Percentiles rank a stretch among this genome's conserved stretches.
These are phyloP conservation scores for Leccinum obscurum DNA, from an alignment of 768 basidiomycete genomes.

Conservation along the genomic window DNA sequence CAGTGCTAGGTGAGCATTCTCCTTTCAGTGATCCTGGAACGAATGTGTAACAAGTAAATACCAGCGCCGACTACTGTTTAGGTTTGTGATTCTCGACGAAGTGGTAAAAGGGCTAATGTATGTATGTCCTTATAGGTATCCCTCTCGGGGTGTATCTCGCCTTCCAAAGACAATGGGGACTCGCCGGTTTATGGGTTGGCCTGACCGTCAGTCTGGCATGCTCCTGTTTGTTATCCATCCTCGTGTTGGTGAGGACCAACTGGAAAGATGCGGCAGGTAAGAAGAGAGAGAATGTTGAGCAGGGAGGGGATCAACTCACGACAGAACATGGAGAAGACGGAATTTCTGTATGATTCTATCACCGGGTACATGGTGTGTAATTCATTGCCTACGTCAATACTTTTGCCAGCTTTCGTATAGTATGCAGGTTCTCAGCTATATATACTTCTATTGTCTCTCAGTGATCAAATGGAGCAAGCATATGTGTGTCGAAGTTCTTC, in stretches of 20 bases:
- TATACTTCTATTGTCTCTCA: neutral
- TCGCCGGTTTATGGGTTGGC: conserved; percentile 26
- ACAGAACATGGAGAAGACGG: neutral
- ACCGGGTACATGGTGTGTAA: neutral
- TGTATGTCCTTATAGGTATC: conserved; percentile 28
- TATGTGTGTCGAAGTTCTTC: neutral
- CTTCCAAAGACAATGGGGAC: conserved; percentile 22
- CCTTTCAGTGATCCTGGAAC: neutral
- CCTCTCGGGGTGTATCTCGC: conserved; percentile 29
- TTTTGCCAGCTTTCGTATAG: neutral
- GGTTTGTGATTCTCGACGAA: conserved; percentile 30
- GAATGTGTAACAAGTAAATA: conserved; percentile 1
- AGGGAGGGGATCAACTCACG: neutral
- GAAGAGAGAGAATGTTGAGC: neutral
- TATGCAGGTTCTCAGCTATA: neutral
- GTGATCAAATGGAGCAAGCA: neutral
- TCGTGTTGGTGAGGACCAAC: conserved; percentile 20
- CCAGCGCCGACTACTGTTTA: conserved; percentile 21
- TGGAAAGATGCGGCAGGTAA: conserved; percentile 14
- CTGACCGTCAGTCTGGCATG: conserved; percentile 24
- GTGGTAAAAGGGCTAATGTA: neutral
- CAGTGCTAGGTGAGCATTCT: conserved; percentile 19
- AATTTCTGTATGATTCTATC: neutral
- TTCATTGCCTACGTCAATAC: neutral
- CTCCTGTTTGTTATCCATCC: conserved; percentile 18